phyloP scores from a whole-genome alignment of 352 stramenopile genomes.

The Achlya hypogyna region DNA sequence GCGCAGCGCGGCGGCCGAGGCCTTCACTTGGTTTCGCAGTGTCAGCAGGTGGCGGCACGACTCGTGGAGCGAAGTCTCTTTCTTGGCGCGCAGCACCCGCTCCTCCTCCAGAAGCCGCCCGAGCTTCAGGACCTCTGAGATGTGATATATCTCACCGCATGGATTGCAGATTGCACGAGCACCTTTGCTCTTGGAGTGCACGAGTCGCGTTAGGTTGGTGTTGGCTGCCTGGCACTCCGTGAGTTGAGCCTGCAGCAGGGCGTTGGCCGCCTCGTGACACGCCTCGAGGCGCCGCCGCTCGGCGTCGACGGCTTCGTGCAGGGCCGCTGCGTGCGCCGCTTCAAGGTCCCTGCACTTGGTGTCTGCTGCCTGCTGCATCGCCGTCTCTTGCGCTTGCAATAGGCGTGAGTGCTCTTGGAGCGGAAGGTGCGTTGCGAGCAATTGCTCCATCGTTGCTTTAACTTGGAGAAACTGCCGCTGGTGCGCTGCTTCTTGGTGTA shows the following conservation, averaged over 20 bases:
- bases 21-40: constrained; percentile 11
- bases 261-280: background rate
- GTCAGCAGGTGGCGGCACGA: constrained; percentile 11
- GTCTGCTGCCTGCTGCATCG: background rate
- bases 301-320: background rate
- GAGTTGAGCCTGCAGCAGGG: background rate
- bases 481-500: background rate
- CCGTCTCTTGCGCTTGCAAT: background rate
- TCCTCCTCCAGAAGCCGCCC: background rate
- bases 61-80: background rate
- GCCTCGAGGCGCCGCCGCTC: background rate
- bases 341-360: background rate
- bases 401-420: constrained; percentile 3
- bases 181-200: constrained; percentile 1
- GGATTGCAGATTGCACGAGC: background rate
- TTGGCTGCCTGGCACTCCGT: background rate
- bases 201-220: background rate
- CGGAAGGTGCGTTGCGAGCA: background rate
- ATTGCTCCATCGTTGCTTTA: background rate
- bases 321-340: background rate
- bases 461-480: background rate
- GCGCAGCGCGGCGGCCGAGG: background rate
- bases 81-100: background rate
- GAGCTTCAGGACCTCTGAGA: background rate
- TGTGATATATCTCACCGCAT: background rate